Conservation (phyloP, 2,329 filamentous ascomycete genomes). For the Botrytis byssoidea region DNA sequence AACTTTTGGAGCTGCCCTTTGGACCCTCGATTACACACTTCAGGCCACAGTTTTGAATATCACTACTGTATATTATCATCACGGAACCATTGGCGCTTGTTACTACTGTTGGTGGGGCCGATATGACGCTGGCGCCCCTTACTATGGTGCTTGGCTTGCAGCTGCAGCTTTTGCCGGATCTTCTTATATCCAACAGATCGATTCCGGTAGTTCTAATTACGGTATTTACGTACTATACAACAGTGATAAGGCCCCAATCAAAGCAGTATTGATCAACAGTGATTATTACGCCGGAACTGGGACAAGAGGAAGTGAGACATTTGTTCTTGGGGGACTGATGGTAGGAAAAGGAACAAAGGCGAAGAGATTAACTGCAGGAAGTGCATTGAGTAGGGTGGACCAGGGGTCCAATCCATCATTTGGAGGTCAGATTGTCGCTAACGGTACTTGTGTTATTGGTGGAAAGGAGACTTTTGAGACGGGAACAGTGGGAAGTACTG, state of each 20-base stretch:
- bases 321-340: slow-evolving; percentile 29
- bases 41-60: slow-evolving; percentile 28
- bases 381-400: slow-evolving; percentile 46
- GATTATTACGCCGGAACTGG: slow-evolving; percentile 32
- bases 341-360: slow-evolving; percentile 23
- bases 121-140: slow-evolving; percentile 33
- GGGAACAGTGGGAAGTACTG: slow-evolving; percentile 37
- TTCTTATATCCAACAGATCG: slow-evolving; percentile 30
- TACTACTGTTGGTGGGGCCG: slow-evolving; percentile 38
- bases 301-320: slow-evolving; percentile 28
- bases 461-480: slow-evolving; percentile 45
- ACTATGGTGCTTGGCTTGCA: slow-evolving; percentile 36
- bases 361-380: slow-evolving; percentile 42
- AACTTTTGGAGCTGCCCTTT: slow-evolving; percentile 35
- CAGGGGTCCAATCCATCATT: slow-evolving; percentile 45
- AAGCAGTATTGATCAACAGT: slow-evolving; percentile 34
- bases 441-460: slow-evolving; percentile 46
- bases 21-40: slow-evolving; percentile 36
- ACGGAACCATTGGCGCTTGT: slow-evolving; percentile 38
- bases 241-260: slow-evolving; percentile 21
- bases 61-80: slow-evolving; percentile 35
- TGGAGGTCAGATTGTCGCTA: slow-evolving; percentile 47
- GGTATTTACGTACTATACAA: slow-evolving; percentile 33
- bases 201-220: slow-evolving; percentile 28
- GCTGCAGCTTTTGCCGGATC: slow-evolving; percentile 32